Evolutionary conservation across 2,329 filamentous ascomycete genomes (phyloP).

Genomic region (Aspergillus puulaauensis): DNA sequence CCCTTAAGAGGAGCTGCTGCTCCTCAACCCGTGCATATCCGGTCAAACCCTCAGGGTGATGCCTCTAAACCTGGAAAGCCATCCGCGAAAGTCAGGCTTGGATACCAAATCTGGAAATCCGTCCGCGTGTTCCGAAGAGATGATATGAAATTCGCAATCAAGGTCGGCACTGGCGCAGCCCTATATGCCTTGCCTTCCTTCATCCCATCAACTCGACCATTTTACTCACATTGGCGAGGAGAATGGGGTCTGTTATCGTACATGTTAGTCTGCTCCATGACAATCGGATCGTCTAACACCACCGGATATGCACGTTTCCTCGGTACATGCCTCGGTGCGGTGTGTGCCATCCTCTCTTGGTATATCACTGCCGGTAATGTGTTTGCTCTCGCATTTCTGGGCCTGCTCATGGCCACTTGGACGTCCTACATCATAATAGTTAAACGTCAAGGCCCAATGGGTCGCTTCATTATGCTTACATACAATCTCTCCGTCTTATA

Average conservation of each 20-base stretch:
- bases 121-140: slow-evolving; percentile 61
- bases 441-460: slow-evolving; percentile 80
- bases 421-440: slow-evolving; percentile 90
- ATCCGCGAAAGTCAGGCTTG: slow-evolving; percentile 28
- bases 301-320: slow-evolving; percentile 83
- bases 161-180: slow-evolving; percentile 86
- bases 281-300: slow-evolving; percentile 91
- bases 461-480: slow-evolving; percentile 88
- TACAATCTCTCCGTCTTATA: slow-evolving; percentile 96
- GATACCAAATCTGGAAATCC: slow-evolving; percentile 55
- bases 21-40: background rate
- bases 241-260: slow-evolving; percentile 97
- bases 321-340: slow-evolving; percentile 79
- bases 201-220: slow-evolving; percentile 70
- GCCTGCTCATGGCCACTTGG: slow-evolving; percentile 75
- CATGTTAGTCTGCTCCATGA: slow-evolving; percentile 98
- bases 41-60: background rate
- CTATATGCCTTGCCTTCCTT: slow-evolving; percentile 90
- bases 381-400: slow-evolving; percentile 72
- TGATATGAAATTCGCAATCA: slow-evolving; percentile 77
- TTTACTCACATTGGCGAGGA: slow-evolving; percentile 85
- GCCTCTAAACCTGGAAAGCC: slow-evolving; percentile 3
- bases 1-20: background rate
- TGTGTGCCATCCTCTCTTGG: slow-evolving; percentile 76
- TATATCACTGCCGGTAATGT: slow-evolving; percentile 71